A percentile compares a stretch with the other conserved stretches of the same genome.
Conservation (phyloP, 371 early-diverging fungal genomes). For the Mucor circinelloides region DNA sequence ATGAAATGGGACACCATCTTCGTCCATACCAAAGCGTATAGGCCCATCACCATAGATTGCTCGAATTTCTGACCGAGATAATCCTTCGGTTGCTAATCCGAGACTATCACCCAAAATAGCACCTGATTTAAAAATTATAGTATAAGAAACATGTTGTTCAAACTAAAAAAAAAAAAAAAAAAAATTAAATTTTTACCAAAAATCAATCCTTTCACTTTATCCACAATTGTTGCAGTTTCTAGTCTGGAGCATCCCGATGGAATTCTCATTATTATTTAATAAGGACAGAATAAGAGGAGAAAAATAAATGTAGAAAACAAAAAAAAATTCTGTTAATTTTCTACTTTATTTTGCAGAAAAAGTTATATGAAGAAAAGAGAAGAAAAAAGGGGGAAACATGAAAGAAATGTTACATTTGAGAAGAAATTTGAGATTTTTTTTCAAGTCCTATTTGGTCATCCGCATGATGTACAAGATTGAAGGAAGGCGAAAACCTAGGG, state of each 20-base stretch:
- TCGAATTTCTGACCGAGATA: conserved; percentile 48
- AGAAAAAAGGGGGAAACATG: background rate
- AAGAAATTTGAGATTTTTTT: background rate
- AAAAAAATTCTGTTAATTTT: background rate
- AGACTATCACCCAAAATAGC: conserved; percentile 72
- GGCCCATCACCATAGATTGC: conserved; percentile 60
- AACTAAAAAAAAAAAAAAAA: background rate
- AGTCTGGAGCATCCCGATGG: conserved; percentile 52
- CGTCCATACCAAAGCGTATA: conserved; percentile 60
- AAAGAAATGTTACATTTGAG: background rate
- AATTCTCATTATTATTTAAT: conserved; percentile 33
- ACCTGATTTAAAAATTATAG: conserved; percentile 35
- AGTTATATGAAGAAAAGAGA: background rate
- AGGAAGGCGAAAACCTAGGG: background rate
- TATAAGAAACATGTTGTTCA: background rate
- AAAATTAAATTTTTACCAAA: conserved; percentile 45
- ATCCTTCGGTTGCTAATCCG: conserved; percentile 71
- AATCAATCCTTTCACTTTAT: conserved; percentile 51
- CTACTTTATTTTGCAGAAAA: conserved; percentile 1
- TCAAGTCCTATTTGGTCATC: background rate
- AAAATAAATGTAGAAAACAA: background rate
- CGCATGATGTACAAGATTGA: background rate
- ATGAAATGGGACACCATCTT: conserved; percentile 41
- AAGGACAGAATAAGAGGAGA: background rate
- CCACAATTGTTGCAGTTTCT: conserved; percentile 38